These are phyloP conservation scores for Colletotrichum liriopes DNA, from an alignment of 2,329 filamentous ascomycete species.

Conservation along the genomic window DNA sequence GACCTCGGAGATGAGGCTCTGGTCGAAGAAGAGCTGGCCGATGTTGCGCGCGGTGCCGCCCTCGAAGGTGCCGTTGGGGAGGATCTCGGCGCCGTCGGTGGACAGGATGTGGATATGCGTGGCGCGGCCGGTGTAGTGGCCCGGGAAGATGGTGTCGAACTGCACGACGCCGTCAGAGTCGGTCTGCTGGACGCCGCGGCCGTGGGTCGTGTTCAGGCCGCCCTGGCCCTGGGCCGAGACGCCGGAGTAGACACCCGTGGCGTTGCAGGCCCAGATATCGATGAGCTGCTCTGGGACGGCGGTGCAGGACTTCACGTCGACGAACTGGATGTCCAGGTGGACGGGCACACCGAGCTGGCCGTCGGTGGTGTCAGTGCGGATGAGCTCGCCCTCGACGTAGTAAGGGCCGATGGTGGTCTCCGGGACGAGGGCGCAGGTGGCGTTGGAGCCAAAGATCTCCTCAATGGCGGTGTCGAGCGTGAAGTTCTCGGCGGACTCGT, in stretches of 20 bases:
- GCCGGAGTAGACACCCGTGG: constrained; percentile 60
- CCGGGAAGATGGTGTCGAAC: constrained; percentile 61
- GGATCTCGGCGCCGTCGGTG: constrained; percentile 54
- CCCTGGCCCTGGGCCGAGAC: constrained; percentile 46
- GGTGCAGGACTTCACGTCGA: constrained; percentile 45
- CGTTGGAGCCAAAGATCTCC: constrained; percentile 45
- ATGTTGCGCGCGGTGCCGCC: constrained; percentile 53
- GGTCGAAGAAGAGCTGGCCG: constrained; percentile 41
- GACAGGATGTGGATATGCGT: constrained; percentile 64
- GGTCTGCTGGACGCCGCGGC: constrained; percentile 44
- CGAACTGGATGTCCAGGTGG: constrained; percentile 50
- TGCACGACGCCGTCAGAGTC: constrained; percentile 48
- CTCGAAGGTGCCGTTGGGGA: constrained; percentile 53
- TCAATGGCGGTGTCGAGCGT: constrained; percentile 52
- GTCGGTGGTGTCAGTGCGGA: constrained; percentile 63
- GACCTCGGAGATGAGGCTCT: constrained; percentile 52
- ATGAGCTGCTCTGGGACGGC: constrained; percentile 44
- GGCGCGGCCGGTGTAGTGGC: constrained; percentile 62
- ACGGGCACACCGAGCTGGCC: constrained; percentile 58
- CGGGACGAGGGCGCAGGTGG: constrained; percentile 39
- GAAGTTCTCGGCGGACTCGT: constrained; percentile 50
- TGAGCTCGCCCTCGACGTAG: constrained; percentile 61
- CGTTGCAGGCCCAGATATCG: constrained; percentile 49
- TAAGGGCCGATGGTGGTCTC: constrained; percentile 44
- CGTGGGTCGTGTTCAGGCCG: constrained; percentile 39